phyloP scores from a whole-genome alignment of 495 filamentous ascomycete species.

The Aspergillus avenaceus region DNA sequence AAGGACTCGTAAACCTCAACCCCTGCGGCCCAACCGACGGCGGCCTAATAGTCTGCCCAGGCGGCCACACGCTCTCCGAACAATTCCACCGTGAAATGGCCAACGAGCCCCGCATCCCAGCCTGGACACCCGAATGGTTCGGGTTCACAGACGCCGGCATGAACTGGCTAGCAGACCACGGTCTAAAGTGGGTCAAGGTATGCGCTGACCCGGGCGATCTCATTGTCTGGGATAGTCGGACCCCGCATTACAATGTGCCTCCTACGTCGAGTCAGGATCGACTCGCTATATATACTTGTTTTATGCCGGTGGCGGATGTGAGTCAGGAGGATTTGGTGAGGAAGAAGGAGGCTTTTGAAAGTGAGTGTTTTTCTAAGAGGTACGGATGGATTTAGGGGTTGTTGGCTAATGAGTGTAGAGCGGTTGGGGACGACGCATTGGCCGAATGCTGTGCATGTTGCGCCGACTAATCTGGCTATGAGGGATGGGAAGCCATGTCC shows the following conservation, averaged over 20 bases:
- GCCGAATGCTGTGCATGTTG: constrained; percentile 33
- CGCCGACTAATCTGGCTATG: constrained; percentile 25
- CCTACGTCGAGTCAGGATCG: constrained; percentile 19
- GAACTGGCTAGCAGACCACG: constrained; percentile 34
- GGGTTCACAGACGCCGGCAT: constrained; percentile 35
- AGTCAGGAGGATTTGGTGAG: constrained; percentile 29
- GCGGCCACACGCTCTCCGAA: constrained; percentile 28
- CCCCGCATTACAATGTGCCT: constrained; percentile 35
- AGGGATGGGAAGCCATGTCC: constrained; percentile 25
- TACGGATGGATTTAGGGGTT: no score
- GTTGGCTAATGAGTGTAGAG: not conserved
- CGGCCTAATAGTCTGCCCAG: constrained; percentile 35
- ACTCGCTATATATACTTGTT: constrained; percentile 34
- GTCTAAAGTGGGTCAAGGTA: constrained; percentile 33
- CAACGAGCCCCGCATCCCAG: constrained; percentile 28
- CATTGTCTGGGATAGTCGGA: constrained; percentile 41
- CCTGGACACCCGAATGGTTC: constrained; percentile 38
- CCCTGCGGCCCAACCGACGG: constrained; percentile 42
- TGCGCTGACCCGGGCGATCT: constrained; percentile 39
- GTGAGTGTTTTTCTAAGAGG: constrained; percentile 2
- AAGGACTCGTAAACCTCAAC: constrained; percentile 43
- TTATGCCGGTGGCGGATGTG: constrained; percentile 31
- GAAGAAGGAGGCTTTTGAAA: constrained; percentile 36
- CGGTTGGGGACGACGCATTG: constrained; percentile 32
- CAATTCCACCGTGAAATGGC: constrained; percentile 33